Conservation (phyloP, 768 basidiomycete genomes). For the Lentinula lateritia region DNA sequence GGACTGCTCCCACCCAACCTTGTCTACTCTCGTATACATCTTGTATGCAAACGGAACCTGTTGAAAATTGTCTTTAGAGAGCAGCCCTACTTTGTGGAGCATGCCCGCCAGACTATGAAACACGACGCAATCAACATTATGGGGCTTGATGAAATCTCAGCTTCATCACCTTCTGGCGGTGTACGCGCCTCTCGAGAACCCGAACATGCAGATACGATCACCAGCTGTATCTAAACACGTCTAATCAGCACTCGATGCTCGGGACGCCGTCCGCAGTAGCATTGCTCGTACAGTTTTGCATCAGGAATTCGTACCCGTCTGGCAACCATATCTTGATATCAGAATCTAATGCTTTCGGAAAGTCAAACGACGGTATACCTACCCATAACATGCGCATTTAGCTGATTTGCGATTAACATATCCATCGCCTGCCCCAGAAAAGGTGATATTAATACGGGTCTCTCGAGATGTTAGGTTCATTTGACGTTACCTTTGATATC, state of each 20-base stretch:
- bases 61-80: constrained; percentile 26
- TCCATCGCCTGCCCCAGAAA: constrained; percentile 33
- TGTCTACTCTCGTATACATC: constrained; percentile 41
- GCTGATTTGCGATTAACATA: constrained; percentile 42
- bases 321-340: background rate
- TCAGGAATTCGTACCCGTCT: constrained; percentile 55
- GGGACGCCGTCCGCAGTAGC: background rate
- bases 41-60: constrained; percentile 56
- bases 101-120: constrained; percentile 21
- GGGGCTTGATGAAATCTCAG: too few species aligned
- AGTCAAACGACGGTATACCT: constrained; percentile 8
- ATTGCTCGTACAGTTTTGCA: constrained; percentile 45
- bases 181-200: constrained; percentile 66
- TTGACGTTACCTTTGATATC: constrained; percentile 31
- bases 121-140: too few species aligned
- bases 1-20: constrained; percentile 37
- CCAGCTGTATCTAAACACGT: constrained; percentile 29
- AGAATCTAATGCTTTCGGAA: background rate
- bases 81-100: constrained; percentile 20
- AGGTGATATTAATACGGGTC: background rate
- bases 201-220: constrained; percentile 26
- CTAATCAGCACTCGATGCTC: background rate
- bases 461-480: background rate
- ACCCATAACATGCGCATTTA: constrained; percentile 47
- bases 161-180: constrained; percentile 48